These are phyloP conservation scores for Pseudogymnoascus destructans DNA, from an alignment of 2,329 filamentous ascomycete genomes.

Conservation along the genomic window DNA sequence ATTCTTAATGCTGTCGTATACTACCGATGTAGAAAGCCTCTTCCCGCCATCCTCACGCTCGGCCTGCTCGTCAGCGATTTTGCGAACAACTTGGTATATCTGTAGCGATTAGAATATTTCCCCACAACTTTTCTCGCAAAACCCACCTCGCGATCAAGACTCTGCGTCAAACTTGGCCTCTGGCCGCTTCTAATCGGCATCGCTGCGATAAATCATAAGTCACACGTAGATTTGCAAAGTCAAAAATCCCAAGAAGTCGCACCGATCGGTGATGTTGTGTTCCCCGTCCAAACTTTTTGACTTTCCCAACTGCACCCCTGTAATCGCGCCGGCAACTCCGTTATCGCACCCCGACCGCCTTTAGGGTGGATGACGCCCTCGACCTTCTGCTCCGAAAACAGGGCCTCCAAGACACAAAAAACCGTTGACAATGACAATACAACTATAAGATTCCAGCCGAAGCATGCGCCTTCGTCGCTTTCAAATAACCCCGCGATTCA, in stretches of 20 bases:
- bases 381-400: background rate
- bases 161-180: constrained; percentile 37
- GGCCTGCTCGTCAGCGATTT: constrained; percentile 55
- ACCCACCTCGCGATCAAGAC: constrained; percentile 49
- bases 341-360: constrained; percentile 11
- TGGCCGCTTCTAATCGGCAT: constrained; percentile 17
- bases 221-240: background rate
- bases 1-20: constrained; percentile 68
- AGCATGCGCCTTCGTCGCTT: constrained; percentile 1
- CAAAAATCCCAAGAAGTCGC: background rate
- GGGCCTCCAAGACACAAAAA: background rate
- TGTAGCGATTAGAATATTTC: constrained; percentile 21
- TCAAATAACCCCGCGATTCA: constrained; percentile 1
- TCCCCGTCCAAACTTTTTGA: constrained; percentile 1
- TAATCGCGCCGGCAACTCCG: background rate
- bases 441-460: background rate
- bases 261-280: background rate
- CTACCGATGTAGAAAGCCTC: constrained; percentile 42
- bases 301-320: background rate
- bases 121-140: constrained; percentile 7
- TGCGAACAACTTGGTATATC: constrained; percentile 68
- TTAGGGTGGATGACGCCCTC: background rate
- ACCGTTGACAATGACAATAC: constrained; percentile 11
- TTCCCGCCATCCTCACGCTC: constrained; percentile 34
- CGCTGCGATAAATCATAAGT: background rate